These are phyloP conservation scores for Fusarium beomiforme DNA, from an alignment of 2,329 filamentous ascomycete species.

Conservation along the genomic window DNA sequence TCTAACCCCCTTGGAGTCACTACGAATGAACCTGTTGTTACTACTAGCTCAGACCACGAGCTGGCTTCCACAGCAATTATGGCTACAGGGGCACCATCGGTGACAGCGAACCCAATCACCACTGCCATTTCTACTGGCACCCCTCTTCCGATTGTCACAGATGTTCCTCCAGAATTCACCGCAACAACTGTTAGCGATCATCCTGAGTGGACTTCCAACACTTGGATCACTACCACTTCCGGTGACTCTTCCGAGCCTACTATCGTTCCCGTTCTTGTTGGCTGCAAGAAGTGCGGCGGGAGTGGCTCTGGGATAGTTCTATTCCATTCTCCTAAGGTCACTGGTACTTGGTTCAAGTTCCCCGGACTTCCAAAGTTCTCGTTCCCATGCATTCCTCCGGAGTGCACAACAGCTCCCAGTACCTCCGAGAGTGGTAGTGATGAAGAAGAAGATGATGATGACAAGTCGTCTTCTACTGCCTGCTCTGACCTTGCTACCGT, in stretches of 20 bases:
- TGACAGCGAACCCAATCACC: background rate
- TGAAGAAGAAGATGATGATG: background rate
- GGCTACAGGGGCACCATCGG: no score
- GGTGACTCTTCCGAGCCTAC: conserved; percentile 17
- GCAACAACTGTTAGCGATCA: conserved; percentile 3
- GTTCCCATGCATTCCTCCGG: conserved; percentile 25
- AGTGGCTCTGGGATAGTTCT: conserved; percentile 14
- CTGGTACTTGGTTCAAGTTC: background rate
- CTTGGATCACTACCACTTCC: conserved; percentile 34
- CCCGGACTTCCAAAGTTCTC: conserved; percentile 10
- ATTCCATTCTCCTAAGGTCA: background rate
- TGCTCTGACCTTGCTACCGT: conserved; percentile 24
- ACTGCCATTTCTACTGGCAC: background rate
- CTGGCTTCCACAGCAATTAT: no score
- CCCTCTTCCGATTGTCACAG: background rate
- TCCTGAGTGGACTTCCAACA: conserved; percentile 25
- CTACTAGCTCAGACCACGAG: no score
- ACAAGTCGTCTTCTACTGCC: background rate
- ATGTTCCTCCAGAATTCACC: background rate
- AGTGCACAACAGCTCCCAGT: background rate
- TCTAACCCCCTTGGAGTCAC: no score
- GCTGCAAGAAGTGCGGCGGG: conserved; percentile 12
- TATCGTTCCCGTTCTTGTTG: conserved; percentile 23
- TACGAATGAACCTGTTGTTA: no score
- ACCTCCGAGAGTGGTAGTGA: no score